Evolutionary conservation across 306 rosid genomes (phyloP), one percentile per base, ranked within the genome.

Genomic region (Dryas octopetala): DNA sequence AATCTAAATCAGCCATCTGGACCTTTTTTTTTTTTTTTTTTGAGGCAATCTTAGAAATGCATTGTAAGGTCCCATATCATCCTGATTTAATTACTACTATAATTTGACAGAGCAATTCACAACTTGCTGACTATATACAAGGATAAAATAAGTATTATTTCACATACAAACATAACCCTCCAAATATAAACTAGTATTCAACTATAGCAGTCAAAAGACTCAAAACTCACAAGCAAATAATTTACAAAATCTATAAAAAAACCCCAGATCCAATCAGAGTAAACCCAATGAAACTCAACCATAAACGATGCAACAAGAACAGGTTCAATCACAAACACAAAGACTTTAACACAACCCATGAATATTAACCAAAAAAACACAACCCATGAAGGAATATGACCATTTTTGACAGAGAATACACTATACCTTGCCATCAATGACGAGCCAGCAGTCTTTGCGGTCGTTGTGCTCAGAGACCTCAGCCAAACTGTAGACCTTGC

Each of bases 361-460:
- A 71, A 5, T 23, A 23, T 23, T 23, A 0, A 23, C 23, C 23
- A 23, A 23, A 23, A 23, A 23, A 66, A 15, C 12, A 62, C 40
- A 74, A 48, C 62, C 53, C 70, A 68, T 45, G 41, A 70, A 5
- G 52, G 54, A 54, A 71, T 76, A 66, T 7, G 7, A 58, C 23
- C 23, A 23, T 23, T 23, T 23, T 23, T 23, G 23, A 23, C 41
- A 50, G 4, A 43, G 80, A 48, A 23, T 2, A 14, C 23, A 11
- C 59, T 44, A 76, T 73, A 92, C 99, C 97, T 89, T 95, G 83
- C 89, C 89, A 19, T 78, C 84, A 57, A 95, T 87, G 70, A 95
- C 80, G 68, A 95, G 83, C 97, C 97, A 95, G 82, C 99, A 95
- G 67, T 90, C 96, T 28, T 85, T 83, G 78, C 82, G 57, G 75